A percentile compares a stretch with the other conserved stretches of the same genome.
Conservation (phyloP, 257 asterid genomes). For the Scutellaria baicalensis region DNA sequence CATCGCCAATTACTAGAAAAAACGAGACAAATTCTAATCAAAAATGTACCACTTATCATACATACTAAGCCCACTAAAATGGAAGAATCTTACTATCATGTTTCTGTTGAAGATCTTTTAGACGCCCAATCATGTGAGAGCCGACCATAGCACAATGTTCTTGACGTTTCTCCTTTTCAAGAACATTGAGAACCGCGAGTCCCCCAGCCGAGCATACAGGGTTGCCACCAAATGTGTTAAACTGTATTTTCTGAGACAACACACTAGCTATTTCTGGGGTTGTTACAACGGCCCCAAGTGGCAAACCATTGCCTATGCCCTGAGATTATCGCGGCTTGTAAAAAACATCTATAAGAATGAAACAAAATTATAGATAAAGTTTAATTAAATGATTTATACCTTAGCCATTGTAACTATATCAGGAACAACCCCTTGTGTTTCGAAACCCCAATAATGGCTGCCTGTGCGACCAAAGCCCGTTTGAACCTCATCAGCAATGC, state of each 20-base stretch:
- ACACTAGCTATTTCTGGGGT: constrained; percentile 94
- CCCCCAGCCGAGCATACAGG: constrained; percentile 99
- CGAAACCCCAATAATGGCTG: constrained; percentile 95
- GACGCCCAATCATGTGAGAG: constrained; percentile 65
- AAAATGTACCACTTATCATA: neutral
- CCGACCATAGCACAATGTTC: constrained; percentile 83
- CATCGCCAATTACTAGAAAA: constrained; percentile 79
- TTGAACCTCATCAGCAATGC: constrained; percentile 98
- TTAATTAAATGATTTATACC: constrained; percentile 26
- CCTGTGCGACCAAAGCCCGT: constrained; percentile 99
- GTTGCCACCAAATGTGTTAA: constrained; percentile 94
- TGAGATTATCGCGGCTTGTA: constrained; percentile 18
- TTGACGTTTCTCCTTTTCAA: constrained; percentile 85
- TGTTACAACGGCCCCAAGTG: constrained; percentile 98
- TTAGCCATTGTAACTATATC: constrained; percentile 99
- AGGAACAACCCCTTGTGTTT: constrained; percentile 85
- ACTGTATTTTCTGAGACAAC: constrained; percentile 79
- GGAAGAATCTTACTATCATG: constrained; percentile 55
- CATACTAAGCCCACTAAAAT: neutral
- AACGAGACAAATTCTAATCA: neutral
- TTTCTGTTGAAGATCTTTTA: constrained; percentile 62
- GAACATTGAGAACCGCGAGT: constrained; percentile 73
- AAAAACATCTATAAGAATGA: neutral
- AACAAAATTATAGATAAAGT: neutral
- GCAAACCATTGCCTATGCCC: constrained; percentile 98